Evolutionary conservation across 2,329 filamentous ascomycete species (phyloP), one percentile per base, ranked within the genome.

Genomic region (Exophiala viscosa): DNA sequence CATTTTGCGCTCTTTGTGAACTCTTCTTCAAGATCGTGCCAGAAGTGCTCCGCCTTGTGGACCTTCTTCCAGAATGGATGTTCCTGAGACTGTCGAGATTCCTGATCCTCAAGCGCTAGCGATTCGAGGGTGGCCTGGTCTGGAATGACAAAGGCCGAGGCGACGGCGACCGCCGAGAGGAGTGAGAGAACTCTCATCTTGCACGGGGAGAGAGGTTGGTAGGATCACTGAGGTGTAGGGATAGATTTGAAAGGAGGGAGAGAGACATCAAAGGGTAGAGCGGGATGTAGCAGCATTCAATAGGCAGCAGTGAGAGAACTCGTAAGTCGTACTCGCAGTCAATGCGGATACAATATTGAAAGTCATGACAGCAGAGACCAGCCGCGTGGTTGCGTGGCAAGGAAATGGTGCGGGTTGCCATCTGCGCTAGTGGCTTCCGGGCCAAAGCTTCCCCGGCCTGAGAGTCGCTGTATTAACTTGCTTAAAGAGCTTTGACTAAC

Each of bases 1-100:
- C 73, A 66, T 48, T 77, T 72, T n/a, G 77, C 63, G 13, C 65
- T 59, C 6, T 69, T 60, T 50, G 65, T 62, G 55, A 65, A 60
- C 45, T 58, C 54, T 15, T 62, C 60, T 60, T 68, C 59, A 39
- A 64, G 54, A 31, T 65, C 54, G 33, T 62, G 52, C 61, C 61
- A 63, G 33, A 63, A 54, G 32, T 48, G 45, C 41, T 62, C 58
- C 10, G 52, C 52, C n/a, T 50, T 47, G 33, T 57, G 55, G 10
- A 54, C 31, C 17, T 49, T 55, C 23, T 59, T 45, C 60, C 60
- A 62, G 38, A 62, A 62, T 4, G 58, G 54, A 46, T 61, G 59
- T 35, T 55, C 43, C 7, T 32, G 34, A 11, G 52, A 38, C 31
- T 60, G 44, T 32, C 57, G 33, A 14, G 41, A 23, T 32, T 58